Conservation (phyloP, 805 yeast genomes). For the Zygoascus tannicola region DNA sequence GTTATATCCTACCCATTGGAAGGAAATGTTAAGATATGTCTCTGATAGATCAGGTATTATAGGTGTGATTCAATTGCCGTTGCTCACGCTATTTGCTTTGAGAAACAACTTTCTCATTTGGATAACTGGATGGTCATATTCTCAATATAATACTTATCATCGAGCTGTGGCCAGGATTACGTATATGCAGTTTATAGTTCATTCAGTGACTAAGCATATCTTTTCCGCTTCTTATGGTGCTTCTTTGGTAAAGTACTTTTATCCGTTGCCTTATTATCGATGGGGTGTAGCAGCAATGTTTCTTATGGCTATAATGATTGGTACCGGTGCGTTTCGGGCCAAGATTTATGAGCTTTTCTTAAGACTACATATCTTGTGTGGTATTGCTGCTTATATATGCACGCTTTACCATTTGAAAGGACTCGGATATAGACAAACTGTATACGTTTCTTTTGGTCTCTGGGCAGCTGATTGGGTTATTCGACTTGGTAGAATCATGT, state of each 20-base stretch:
- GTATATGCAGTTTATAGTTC: conserved; percentile 37
- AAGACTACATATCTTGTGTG: conserved; percentile 46
- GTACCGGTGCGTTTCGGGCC: conserved; percentile 40
- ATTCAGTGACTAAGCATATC: conserved; percentile 42
- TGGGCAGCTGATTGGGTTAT: conserved; percentile 61
- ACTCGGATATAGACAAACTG: conserved; percentile 47
- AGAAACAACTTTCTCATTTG: conserved; percentile 53
- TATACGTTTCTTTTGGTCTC: conserved; percentile 46
- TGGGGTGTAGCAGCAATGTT: conserved; percentile 30
- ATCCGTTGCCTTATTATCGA: conserved; percentile 28
- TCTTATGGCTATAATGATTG: conserved; percentile 32
- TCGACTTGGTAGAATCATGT: conserved; percentile 42
- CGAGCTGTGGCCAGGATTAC: conserved; percentile 45
- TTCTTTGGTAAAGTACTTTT: conserved; percentile 25
- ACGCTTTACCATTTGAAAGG: conserved; percentile 46
- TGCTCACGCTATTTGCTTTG: conserved; percentile 49
- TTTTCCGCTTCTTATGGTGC: conserved; percentile 29
- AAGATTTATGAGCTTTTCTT: conserved; percentile 51
- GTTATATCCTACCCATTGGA: conserved; percentile 26
- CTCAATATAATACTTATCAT: conserved; percentile 49
- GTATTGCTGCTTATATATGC: conserved; percentile 43
- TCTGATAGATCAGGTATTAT: conserved; percentile 51
- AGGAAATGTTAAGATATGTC: conserved; percentile 33
- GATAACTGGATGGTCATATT: conserved; percentile 48
- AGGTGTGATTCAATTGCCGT: conserved; percentile 40